Base-by-base conservation (phyloP, 208 protist genomes). In the Trichomonas tenax region DNA sequence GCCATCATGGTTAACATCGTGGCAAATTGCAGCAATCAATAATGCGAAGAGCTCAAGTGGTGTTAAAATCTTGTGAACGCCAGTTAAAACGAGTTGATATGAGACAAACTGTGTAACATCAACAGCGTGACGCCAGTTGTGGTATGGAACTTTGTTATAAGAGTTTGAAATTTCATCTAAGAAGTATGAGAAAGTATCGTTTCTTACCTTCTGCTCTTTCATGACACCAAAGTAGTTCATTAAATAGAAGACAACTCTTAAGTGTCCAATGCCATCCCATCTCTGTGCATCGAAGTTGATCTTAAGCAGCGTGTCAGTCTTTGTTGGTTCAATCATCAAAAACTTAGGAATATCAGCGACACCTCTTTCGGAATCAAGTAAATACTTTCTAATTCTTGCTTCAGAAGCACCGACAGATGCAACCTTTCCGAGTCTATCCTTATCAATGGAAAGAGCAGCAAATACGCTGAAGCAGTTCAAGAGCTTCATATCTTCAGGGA, bases 1-100 rank as follows among this genome's bases (percentile, higher is more conserved):
- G 40, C 99, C 99, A 1, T 98, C 98, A 97, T 99, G 99, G 96
- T 99, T 98, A 96, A 98, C 98, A 98, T 99, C 99, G 97, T 99
- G 99, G 86, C 99, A 97, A 38, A 98, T 97, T 23, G 98, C 98
- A 34, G 98, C 97, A 34, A 99, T 96, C 14, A 99, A 31, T 14
- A 97, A 96, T 1, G 98, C 98, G 31, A 99, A 97, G 17, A 98
- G 96, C 96, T 99, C 98, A 95, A 98, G 82, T 21, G 44, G 34
- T 9, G 96, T 97, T 14, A 98, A 51, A 8, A 96, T 82, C 36
- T 98, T 97, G 14, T 96, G 97, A 45, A 99, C 97, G 82, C 98
- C 84, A 95, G 58, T 21, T 36, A 31, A 46, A 84, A 45, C 88
- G 1, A 98, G n/a, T 58, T 97, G 81, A 82, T 96, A 96, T 58